Base-by-base conservation (phyloP, 306 rosid genomes). In the Sicyos edulis region DNA sequence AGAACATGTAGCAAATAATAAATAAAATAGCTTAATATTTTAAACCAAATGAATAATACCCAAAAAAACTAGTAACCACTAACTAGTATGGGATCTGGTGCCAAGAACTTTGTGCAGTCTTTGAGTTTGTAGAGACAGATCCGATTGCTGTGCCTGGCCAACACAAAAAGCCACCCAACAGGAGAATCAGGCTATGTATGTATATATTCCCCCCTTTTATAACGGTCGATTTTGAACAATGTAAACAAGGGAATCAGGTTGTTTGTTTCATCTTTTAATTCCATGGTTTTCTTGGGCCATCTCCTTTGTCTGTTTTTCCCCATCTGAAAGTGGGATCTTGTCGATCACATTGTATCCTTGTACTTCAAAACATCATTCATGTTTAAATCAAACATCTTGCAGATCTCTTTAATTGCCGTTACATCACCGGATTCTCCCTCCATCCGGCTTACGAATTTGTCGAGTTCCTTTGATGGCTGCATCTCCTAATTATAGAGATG, bases 371-470 rank as follows among this genome's bases (percentile, higher is more conserved):
- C 96, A 79, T 88, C 90, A 11, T 37, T 67, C 17, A 77, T 65
- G 78, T 84, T 83, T 81, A 90, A 86, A 71, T 88, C 80, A 78
- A 83, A 93, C 63, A 78, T 74, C 84, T 82, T 81, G 89, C 97
- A 93, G 8, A 90, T 87, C 13, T 82, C 77, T 55, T 22, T 45
- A 34, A 92, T 84, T 60, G 80, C 84, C 19, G 56, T 49, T 78
- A 75, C 69, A 50, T 88, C 88, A 0, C 70, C 80, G 7, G 51
- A 29, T 58, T 77, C 80, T 78, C 67, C 72, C 54, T 70, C 72
- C 54, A 79, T 80, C 3, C 8, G 66, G 22, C 42, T 74, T 54
- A 78, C 62, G 73, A 92, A 84, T 54, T 77, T 57, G 68, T 92
- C 93, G 5, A 92, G 92, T 64, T 82, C 85, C 83, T 78, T 60